Evolutionary conservation across 148 eudicot species (phyloP).

Genomic region (Vaccinium macrocarpon): DNA sequence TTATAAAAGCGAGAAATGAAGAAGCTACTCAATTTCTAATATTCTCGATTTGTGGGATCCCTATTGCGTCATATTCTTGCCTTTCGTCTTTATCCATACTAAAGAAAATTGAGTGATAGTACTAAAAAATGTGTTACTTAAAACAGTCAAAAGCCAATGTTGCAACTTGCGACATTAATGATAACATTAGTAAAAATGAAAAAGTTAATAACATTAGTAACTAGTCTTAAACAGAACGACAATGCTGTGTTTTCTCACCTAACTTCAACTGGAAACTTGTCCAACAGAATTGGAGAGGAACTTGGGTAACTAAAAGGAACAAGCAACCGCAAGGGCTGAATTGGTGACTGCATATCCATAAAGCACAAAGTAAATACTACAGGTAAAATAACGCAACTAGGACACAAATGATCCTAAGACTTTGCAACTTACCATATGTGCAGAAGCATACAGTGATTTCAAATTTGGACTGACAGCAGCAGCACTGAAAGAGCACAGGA

Average conservation of each 20-base stretch:
- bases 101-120: background rate
- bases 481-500: slow-evolving; percentile 76
- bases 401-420: background rate
- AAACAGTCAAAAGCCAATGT: background rate
- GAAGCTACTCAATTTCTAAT: background rate
- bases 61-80: background rate
- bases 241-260: slow-evolving; percentile 45
- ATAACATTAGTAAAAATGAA: background rate
- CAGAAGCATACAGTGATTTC: slow-evolving; percentile 76
- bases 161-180: background rate
- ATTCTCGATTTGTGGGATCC: background rate
- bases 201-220: too few relatives aligned
- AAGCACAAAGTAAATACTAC: slow-evolving; percentile 17
- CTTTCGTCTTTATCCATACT: background rate
- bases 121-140: background rate
- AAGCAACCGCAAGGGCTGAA: slow-evolving; percentile 82
- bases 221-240: background rate
- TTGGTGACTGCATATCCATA: slow-evolving; percentile 65
- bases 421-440: slow-evolving; percentile 64
- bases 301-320: slow-evolving; percentile 87
- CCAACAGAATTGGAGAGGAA: slow-evolving; percentile 81
- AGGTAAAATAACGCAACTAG: background rate
- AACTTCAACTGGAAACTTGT: slow-evolving; percentile 78
- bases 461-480: slow-evolving; percentile 76
- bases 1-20: background rate